Base-by-base conservation (phyloP, 2,329 filamentous ascomycete species). In the Penicillium sp. region DNA sequence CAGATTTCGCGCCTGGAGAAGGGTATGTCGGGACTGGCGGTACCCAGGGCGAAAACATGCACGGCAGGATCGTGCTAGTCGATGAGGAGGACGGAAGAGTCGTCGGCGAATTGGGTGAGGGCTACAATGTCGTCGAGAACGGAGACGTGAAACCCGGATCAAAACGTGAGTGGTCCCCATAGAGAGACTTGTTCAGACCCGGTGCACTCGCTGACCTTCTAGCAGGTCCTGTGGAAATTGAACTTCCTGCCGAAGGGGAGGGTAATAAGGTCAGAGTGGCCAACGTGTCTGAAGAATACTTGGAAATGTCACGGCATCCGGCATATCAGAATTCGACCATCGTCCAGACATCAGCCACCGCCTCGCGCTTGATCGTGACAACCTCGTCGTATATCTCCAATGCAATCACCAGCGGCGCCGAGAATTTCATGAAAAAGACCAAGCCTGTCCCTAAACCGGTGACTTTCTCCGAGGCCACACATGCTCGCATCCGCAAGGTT, bases 1-100 rank as follows among this genome's bases (percentile, higher is more conserved):
- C 82, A 25, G 79, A 85, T 57, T 97, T 85, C 69, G 82, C 80
- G 32, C 85, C 88, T 0, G 90, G 90, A 11, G 83, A 94, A 68
- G 89, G 75, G 0, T 94, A 94, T 63, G 82, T 81, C 9, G 73
- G 72, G 6, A 60, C 68, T 9, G 56, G 59, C 9, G 56, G 57
- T n/a, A 48, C 50, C 37, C 55, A 61, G n/a, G 62, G 64, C 26
- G 54, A 53, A n/a, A 62, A 65, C 43, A 4, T 66, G 67, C 67
- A 80, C 33, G 88, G 90, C 12, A 84, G 93, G 67, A 91, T 96
- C 58, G 91, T 98, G 4, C 78, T 98, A 8, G 77, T 98, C 12
- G 90, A 98, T 63, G 93, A 98, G 69, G 91, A 97, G 66, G 87
- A 98, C 70, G 93, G 93, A 45, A 94, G 88, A 59, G 87, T 98